A percentile compares a stretch with the other conserved stretches of the same genome.
Conservation (phyloP, 371 early-diverging fungal genomes). For the Mucor lusitanicus region DNA sequence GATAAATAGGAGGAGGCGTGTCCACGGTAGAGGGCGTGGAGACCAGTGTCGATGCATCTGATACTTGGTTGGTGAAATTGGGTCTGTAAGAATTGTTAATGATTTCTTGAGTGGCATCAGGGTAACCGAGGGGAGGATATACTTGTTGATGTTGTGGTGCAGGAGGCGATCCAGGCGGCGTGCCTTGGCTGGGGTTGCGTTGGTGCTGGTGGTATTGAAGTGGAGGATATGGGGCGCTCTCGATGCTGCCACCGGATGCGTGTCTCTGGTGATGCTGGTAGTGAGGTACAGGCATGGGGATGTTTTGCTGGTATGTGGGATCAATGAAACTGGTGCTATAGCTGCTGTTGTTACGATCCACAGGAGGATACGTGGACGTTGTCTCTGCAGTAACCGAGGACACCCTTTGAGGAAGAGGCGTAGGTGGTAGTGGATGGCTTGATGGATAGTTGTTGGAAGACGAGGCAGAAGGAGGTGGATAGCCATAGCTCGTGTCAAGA, state of each 20-base stretch:
- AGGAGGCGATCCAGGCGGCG: slow-evolving; percentile 19
- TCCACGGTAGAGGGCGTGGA: slow-evolving; percentile 3
- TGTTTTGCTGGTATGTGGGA: neutral
- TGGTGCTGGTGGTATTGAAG: slow-evolving; percentile 10
- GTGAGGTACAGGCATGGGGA: slow-evolving; percentile 27
- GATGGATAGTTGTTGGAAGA: neutral
- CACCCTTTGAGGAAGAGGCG: slow-evolving; percentile 22
- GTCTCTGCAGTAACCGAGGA: neutral
- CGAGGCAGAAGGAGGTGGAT: slow-evolving; percentile 9
- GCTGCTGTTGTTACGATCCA: neutral
- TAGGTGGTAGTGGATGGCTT: slow-evolving; percentile 7
- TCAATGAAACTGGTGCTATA: neutral
- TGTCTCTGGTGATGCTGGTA: slow-evolving; percentile 4
- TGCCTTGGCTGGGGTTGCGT: slow-evolving; percentile 3
- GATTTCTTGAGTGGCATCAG: slow-evolving; percentile 20
- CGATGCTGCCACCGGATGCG: slow-evolving; percentile 7
- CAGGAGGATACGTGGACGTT: neutral
- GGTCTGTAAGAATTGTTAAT: slow-evolving; percentile 25
- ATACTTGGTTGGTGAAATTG: slow-evolving; percentile 4
- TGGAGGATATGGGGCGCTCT: slow-evolving; percentile 17
- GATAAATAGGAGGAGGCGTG: neutral
- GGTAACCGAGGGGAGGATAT: slow-evolving; percentile 22
- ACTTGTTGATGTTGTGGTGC: neutral
- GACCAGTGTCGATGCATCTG: neutral
- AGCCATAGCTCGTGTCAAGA: slow-evolving; percentile 6